Percentiles rank a stretch among this genome's conserved stretches.
Conservation (phyloP, 179 eudicot genomes). For the Beta lomatogona region DNA sequence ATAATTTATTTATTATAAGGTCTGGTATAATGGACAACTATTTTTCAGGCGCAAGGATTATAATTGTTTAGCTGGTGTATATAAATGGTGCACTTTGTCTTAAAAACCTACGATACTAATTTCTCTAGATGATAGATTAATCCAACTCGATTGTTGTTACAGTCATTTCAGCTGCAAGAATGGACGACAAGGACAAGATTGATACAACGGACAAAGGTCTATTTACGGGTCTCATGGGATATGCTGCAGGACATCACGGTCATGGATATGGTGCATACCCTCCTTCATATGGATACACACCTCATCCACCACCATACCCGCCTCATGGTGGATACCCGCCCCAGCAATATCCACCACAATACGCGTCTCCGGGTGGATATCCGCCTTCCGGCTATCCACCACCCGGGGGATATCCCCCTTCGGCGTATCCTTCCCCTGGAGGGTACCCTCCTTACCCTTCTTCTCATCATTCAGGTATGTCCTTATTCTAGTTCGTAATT, state of each 20-base stretch:
- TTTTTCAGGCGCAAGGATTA: too few species aligned
- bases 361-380: constrained; percentile 25
- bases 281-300: constrained; percentile 22
- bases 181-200: constrained; percentile 23
- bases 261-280: constrained; percentile 31
- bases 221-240: constrained; percentile 30
- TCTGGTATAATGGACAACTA: too few species aligned
- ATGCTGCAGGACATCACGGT: constrained; percentile 29
- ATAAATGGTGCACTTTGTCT: too few species aligned
- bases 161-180: constrained; percentile 16
- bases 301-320: constrained; percentile 28
- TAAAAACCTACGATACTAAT: not conserved
- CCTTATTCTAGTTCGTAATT: not conserved
- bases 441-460: constrained; percentile 33
- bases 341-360: constrained; percentile 22
- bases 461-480: constrained; percentile 33
- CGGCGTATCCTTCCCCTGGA: constrained; percentile 27
- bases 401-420: constrained; percentile 29
- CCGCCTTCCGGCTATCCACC: constrained; percentile 34
- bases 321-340: constrained; percentile 26
- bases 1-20: too few species aligned
- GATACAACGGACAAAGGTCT: constrained; percentile 40
- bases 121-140: not conserved
- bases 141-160: not conserved
- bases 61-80: too few species aligned